Evolutionary conservation across 1,139 yeast species (phyloP).

Genomic region (Magnusiomyces ingens): DNA sequence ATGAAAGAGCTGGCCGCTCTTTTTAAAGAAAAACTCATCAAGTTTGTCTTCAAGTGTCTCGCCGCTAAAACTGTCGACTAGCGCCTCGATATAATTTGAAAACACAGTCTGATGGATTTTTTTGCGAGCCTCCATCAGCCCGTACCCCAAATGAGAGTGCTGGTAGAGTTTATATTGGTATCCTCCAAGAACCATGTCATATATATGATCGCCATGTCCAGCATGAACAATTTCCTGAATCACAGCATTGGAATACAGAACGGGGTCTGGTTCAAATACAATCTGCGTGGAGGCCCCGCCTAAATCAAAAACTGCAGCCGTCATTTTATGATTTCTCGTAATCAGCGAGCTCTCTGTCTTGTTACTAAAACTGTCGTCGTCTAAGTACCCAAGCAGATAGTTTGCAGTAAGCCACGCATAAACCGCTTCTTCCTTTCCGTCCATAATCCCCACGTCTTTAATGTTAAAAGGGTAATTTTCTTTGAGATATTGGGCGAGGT

Average conservation of each 20-base stretch:
- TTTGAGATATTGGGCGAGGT: conserved; percentile 47
- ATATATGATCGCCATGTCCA: conserved; percentile 83
- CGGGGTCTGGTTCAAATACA: conserved; percentile 75
- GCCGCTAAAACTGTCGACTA: background rate
- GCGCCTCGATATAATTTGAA: conserved; percentile 12
- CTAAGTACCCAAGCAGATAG: conserved; percentile 86
- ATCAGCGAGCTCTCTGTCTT: background rate
- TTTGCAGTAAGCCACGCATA: conserved; percentile 98
- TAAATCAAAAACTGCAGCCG: conserved; percentile 94
- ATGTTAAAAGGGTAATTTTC: conserved; percentile 84
- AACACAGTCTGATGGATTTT: conserved; percentile 52
- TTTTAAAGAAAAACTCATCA: background rate
- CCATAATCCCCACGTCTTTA: conserved; percentile 76
- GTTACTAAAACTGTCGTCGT: conserved; percentile 39
- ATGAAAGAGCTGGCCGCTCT: background rate
- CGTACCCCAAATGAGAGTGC: conserved; percentile 91
- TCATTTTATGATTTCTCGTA: conserved; percentile 45
- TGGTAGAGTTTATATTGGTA: conserved; percentile 81
- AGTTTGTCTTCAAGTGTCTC: background rate
- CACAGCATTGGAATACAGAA: background rate
- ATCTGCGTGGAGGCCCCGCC: conserved; percentile 99
- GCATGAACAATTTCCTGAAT: conserved; percentile 22
- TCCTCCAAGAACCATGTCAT: conserved; percentile 71
- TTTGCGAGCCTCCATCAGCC: conserved; percentile 88
- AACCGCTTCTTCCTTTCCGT: conserved; percentile 97